These are phyloP conservation scores for Sporothrix brasiliensis DNA, from an alignment of 2,329 filamentous ascomycete species.

Conservation along the genomic window DNA sequence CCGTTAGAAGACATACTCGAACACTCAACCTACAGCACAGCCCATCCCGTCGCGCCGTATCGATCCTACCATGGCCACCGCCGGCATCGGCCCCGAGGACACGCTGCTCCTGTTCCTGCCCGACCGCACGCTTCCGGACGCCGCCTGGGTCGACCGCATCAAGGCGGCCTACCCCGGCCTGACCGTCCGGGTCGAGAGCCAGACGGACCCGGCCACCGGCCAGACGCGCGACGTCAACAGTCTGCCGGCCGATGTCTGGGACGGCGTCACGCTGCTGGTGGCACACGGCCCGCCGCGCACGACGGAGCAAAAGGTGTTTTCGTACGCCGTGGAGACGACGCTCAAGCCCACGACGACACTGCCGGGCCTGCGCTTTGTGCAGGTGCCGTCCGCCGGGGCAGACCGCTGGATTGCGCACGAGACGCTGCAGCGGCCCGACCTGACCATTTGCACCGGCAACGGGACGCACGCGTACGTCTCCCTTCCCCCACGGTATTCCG, in stretches of 20 bases:
- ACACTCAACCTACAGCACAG: too few relatives aligned
- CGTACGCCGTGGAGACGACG: constrained; percentile 36
- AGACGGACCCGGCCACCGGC: constrained; percentile 31
- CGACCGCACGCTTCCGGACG: constrained; percentile 36
- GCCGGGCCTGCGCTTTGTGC: constrained; percentile 49
- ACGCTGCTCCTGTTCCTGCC: constrained; percentile 48
- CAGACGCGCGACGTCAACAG: constrained; percentile 35
- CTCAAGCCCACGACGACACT: constrained; percentile 33
- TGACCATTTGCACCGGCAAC: constrained; percentile 48
- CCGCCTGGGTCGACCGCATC: constrained; percentile 44
- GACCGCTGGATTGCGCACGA: constrained; percentile 47
- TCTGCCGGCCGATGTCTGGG: constrained; percentile 43
- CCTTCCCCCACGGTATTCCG: neutral
- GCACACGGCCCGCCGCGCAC: constrained; percentile 42
- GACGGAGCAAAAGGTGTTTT: neutral
- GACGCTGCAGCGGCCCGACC: constrained; percentile 43
- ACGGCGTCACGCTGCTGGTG: constrained; percentile 49
- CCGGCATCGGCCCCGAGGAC: constrained; percentile 42
- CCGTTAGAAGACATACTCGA: too few relatives aligned
- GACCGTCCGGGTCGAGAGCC: constrained; percentile 43
- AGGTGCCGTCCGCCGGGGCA: constrained; percentile 50
- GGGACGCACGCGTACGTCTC: constrained; percentile 45
- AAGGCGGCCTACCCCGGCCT: constrained; percentile 46
- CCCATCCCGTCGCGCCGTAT: too few relatives aligned
- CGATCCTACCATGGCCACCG: neutral